A percentile compares a stretch with the other conserved stretches of the same genome.
These are phyloP conservation scores for Bassia scoparia DNA, from an alignment of 148 eudicot species.

Conservation along the genomic window DNA sequence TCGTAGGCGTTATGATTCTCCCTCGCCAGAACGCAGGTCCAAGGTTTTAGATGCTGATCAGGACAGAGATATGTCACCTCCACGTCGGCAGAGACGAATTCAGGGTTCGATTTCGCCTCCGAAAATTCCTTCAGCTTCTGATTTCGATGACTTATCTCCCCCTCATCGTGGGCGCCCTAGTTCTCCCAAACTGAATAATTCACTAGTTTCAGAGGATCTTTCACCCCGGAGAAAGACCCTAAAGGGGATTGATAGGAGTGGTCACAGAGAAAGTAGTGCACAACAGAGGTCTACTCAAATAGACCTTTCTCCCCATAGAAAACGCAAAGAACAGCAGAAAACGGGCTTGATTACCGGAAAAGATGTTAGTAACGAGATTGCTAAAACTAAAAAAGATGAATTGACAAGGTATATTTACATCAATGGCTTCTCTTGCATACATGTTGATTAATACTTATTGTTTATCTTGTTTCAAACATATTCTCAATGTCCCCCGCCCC, in stretches of 20 bases:
- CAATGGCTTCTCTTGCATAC: neutral
- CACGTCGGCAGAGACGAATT: conserved; percentile 25
- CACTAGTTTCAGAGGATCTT: conserved; percentile 27
- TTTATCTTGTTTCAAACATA: neutral
- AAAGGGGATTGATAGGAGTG: conserved; percentile 5
- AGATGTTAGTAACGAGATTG: conserved; percentile 72
- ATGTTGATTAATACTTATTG: too few relatives aligned
- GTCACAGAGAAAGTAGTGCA: conserved; percentile 17
- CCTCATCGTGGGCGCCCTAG: conserved; percentile 39
- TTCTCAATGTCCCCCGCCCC: neutral
- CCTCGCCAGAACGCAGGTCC: conserved; percentile 28
- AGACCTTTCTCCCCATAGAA: conserved; percentile 77
- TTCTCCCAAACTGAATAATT: conserved; percentile 24
- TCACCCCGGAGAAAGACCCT: conserved; percentile 35
- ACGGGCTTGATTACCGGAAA: conserved; percentile 72
- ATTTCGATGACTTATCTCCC: conserved; percentile 41
- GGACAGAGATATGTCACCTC: conserved; percentile 41
- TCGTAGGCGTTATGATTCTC: conserved; percentile 33
- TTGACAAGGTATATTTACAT: conserved; percentile 48
- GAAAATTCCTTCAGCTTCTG: conserved; percentile 17
- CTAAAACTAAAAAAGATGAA: conserved; percentile 53
- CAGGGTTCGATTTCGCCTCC: conserved; percentile 9
- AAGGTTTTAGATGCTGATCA: conserved; percentile 15
- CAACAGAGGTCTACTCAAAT: conserved; percentile 14
- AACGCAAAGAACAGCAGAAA: conserved; percentile 38